These are phyloP conservation scores for Trichophyton benhamiae DNA, from an alignment of 2,329 filamentous ascomycete genomes.

Conservation along the genomic window DNA sequence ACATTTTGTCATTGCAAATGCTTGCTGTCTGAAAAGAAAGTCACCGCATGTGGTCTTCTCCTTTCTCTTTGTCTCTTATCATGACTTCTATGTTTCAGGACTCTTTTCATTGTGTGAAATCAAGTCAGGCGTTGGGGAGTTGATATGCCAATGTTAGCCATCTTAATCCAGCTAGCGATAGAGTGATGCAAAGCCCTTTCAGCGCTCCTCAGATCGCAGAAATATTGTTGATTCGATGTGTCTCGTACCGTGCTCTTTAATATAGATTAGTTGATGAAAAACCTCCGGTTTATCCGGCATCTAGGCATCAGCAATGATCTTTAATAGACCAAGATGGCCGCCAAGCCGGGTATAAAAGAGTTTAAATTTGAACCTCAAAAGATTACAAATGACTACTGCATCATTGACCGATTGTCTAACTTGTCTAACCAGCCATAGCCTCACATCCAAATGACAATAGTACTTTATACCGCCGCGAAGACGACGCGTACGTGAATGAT, in stretches of 20 bases:
- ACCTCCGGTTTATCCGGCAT: neutral
- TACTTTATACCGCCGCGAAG: neutral
- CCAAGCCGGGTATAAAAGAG: neutral
- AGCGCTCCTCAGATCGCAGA: neutral
- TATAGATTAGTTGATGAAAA: neutral
- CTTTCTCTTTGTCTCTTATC: neutral
- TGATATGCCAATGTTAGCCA: neutral
- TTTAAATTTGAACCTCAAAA: neutral
- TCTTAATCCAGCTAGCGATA: neutral
- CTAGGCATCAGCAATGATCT: too few species aligned
- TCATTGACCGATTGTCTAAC: too few species aligned
- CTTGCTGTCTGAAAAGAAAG: neutral
- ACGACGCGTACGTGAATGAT: neutral
- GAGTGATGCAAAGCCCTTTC: neutral
- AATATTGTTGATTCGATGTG: neutral
- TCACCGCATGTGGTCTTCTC: neutral
- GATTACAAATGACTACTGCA: too few species aligned
- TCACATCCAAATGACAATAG: neutral
- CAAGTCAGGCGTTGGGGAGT: neutral
- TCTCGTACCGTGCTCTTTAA: neutral
- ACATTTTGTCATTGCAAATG: neutral
- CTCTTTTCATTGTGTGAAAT: neutral
- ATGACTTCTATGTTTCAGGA: neutral
- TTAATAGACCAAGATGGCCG: neutral
- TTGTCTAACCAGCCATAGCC: neutral